Conservation (phyloP, 257 asterid genomes). For the Eucommia ulmoides region DNA sequence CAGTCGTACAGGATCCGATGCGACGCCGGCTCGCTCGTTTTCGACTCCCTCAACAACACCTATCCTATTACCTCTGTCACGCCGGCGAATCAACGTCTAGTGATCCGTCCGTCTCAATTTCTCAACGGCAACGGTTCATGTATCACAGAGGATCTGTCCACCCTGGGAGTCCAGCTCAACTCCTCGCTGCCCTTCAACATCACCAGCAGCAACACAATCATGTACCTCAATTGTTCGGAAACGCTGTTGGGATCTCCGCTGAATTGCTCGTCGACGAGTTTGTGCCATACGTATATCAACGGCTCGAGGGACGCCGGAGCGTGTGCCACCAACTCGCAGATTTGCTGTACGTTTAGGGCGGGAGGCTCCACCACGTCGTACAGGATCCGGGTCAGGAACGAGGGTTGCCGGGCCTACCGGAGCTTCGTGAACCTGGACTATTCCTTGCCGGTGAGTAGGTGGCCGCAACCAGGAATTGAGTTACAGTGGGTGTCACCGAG, state of each 20-base stretch:
- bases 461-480: neutral
- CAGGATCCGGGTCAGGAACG: neutral
- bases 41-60: slow-evolving; percentile 1
- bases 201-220: neutral
- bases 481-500: neutral
- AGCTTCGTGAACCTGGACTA: neutral
- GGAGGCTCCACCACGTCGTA: neutral
- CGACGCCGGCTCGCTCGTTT: neutral
- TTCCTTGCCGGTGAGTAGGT: neutral
- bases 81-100: neutral
- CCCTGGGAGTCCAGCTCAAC: slow-evolving; percentile 1
- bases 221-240: neutral
- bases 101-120: neutral
- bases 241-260: neutral
- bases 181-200: neutral
- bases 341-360: neutral
- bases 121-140: neutral
- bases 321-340: neutral
- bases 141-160: neutral
- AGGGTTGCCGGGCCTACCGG: neutral
- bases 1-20: neutral
- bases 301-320: neutral
- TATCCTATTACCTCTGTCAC: neutral
- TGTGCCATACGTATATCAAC: neutral
- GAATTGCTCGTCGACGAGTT: neutral